Evolutionary conservation across 495 filamentous ascomycete genomes (phyloP), one percentile per base, ranked within the genome.

Genomic region (Astrocystis sublimbata): DNA sequence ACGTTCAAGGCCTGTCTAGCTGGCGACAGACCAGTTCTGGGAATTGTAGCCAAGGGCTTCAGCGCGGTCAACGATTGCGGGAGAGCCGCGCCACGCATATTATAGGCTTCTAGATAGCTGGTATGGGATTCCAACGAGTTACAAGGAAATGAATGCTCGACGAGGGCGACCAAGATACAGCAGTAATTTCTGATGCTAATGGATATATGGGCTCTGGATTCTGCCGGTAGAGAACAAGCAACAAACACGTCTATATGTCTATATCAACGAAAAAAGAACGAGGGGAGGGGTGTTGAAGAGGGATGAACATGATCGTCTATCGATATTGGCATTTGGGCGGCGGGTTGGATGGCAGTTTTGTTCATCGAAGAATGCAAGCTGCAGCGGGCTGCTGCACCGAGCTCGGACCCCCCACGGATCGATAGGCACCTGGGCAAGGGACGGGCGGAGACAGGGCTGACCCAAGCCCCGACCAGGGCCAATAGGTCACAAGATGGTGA

Each of bases 51-150:
- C 51, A 62, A 26, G 21, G 60, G 61, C 52, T 41, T 54, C 21
- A 63, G 54, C 61, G 61, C 61, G 53, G 31, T 52, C 43, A 63
- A 49, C 30, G 52, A 33, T 51, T 33, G 42, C 51, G 51, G 43
- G 47, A 56, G 53, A n/a, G 53, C 61, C 33, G 45, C 54, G 53
- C 45, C 52, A 36, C 61, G 61, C 61, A 63, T 58, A 56, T 43
- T 62, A 55, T 62, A 55, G 10, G 28, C 50, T 47, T 47, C 36
- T 47, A 1, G 50, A 23, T n/a, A 4, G 31, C 17, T 4, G 24
- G 28, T 13, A 13, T 31, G 6, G 3, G 53, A n/a, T 56, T 45
- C 23, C 41, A n/a, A 24, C 26, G 33, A 57, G 12, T 54, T n/a
- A n/a, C n/a, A n/a, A 54, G n/a, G 33, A 31, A 21, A 31, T 15